Base-by-base conservation (phyloP, 148 eudicot genomes). In the Rhododendron kiyosumense region DNA sequence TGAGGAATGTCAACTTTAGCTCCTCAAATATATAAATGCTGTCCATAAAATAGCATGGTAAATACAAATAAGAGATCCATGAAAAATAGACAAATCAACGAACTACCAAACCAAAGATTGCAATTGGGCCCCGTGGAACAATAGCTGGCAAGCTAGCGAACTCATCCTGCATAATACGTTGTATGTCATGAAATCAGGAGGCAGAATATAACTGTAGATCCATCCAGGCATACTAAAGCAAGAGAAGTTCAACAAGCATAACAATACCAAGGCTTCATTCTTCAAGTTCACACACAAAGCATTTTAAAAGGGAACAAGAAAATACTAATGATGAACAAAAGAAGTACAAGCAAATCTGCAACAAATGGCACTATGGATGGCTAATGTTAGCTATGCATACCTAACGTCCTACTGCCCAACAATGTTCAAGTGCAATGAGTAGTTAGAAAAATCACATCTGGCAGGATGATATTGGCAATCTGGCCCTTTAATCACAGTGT, bases 131-230 rank as follows among this genome's bases (percentile, higher is more conserved):
- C 51, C 86, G 14, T 1, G 97, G 96, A 79, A 95, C 87, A 13
- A 96, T 86, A 38, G 97, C 91, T n/a, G 99, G 99, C 85, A 96
- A 90, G 89, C 90, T 92, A 49, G 90, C 91, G 69, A 92, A 93
- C 78, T 96, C 95, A 88, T 95, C 99, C 96, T 92, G 94, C 88
- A 88, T 7, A 80, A 38, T 49, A 26, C 57, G 79, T 57, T 69
- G 81, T 63, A 61, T 34, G 4, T 46, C n/a, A 71, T 48, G 61
- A 84, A 49, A 57, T 69, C 48, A 80, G 61, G 46, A 80, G 59
- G 45, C 74, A 65, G 18, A 79, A 87, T 79, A 36, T 2, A 38
- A 26, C 28, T n/a, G 46, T 65, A 59, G 17, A 43, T 32, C 43
- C 61, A 52, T 28, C 45, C 14, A 54, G 45, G 28, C 61, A 82